Conservation (phyloP, 2,329 filamentous ascomycete species). For the Colletotrichum magnum region DNA sequence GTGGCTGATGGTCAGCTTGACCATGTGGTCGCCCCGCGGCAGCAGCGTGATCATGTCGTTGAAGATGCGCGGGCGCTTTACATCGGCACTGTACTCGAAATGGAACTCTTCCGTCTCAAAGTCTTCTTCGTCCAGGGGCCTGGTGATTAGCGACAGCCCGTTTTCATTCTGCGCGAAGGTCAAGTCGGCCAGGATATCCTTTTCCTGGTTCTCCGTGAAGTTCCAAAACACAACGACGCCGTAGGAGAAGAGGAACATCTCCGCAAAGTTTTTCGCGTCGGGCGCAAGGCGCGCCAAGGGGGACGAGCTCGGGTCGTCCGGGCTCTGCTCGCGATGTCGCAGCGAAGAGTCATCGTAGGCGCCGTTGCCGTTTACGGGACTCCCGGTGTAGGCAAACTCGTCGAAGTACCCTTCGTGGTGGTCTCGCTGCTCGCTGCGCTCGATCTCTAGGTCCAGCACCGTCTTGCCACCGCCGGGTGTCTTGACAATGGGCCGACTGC, state of each 20-base stretch:
- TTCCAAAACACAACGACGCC: slow-evolving; percentile 99
- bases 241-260: slow-evolving; percentile 98
- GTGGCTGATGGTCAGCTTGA: slow-evolving; percentile 97
- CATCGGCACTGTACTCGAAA: slow-evolving; percentile 93
- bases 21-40: slow-evolving; percentile 95
- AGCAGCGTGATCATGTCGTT: slow-evolving; percentile 99
- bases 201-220: slow-evolving; percentile 95
- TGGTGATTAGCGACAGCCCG: slow-evolving; percentile 77
- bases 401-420: slow-evolving; percentile 94
- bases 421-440: slow-evolving; percentile 89
- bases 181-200: slow-evolving; percentile 94
- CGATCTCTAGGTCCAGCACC: slow-evolving; percentile 94
- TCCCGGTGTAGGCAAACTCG: slow-evolving; percentile 71
- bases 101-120: slow-evolving; percentile 99
- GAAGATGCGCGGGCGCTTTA: slow-evolving; percentile 91
- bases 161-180: slow-evolving; percentile 85
- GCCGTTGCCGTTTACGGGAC: slow-evolving; percentile 48
- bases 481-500: slow-evolving; percentile 92
- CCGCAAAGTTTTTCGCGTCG: slow-evolving; percentile 84
- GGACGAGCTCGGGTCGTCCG: slow-evolving; percentile 61
- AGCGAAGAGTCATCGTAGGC: slow-evolving; percentile 48
- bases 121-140: slow-evolving; percentile 87
- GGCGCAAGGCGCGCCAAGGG: slow-evolving; percentile 74
- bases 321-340: slow-evolving; percentile 44
- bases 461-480: slow-evolving; percentile 91